Base-by-base conservation (phyloP, 2,329 filamentous ascomycete species). In the Epichloe elymi region DNA sequence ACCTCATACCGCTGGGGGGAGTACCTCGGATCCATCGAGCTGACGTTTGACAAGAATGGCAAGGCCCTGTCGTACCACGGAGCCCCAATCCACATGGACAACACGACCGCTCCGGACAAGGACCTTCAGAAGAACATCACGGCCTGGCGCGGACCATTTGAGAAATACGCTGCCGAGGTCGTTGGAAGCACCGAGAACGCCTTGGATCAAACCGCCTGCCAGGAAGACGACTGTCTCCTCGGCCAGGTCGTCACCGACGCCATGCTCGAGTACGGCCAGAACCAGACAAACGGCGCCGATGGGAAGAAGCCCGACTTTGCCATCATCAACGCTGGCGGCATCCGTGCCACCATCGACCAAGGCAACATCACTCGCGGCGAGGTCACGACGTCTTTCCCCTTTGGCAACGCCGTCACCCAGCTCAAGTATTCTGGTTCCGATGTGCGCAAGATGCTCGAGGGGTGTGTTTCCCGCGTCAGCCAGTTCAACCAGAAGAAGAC, bases 1-100 rank as follows among this genome's bases (percentile, higher is more conserved):
- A 83, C 80, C 7, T 76, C 80, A 2, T 85, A 80, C 60, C 75
- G 80, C 55, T 85, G 82, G 82, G 81, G 23, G 81, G 79, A 84
- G 65, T 84, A 84, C 51, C 65, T 85, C 2, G 82, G 81, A 52
- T 81, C 81, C 62, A 85, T 85, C 56, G 80, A 83, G 55, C 73
- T 85, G 7, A 79, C 77, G 1, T 85, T 82, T 58, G 79, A 82
- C 57, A 56, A 68, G 4, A 66, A 76, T 2, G 82, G 82, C 61
- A 79, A 75, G 61, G 75, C 83, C 15, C 70, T 84, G 5, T 73
- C 72, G 4, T 85, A 85, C 65, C 74, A 75, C 58, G 81, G 81
- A 35, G 80, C 74, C 0, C 81, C 82, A 1, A 77, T 85, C 56
- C 80, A 82, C 59, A 65, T 85, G 50, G 79, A 75, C 63, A 83